These are phyloP conservation scores for Alternaria panax DNA, from an alignment of 2,329 filamentous ascomycete species.

Conservation along the genomic window DNA sequence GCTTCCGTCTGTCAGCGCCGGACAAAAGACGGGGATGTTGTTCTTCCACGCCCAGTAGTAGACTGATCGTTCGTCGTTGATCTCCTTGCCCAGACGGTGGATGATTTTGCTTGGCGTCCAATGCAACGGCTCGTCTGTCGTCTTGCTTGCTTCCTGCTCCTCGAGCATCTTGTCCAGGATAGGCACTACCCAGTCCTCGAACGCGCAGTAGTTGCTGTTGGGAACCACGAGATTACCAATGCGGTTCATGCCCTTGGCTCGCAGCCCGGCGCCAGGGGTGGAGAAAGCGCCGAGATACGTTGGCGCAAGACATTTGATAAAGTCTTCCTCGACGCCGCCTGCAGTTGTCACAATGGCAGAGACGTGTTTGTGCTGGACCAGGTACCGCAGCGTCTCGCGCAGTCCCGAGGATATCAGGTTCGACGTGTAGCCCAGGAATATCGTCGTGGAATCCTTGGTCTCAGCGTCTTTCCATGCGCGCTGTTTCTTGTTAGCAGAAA, in stretches of 20 bases:
- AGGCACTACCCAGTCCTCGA: constrained; percentile 97
- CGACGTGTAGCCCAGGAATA: constrained; percentile 96
- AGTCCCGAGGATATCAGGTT: constrained; percentile 97
- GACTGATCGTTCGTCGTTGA: constrained; percentile 88
- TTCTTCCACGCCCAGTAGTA: constrained; percentile 99
- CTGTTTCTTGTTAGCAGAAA: constrained; percentile 55
- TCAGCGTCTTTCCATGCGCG: constrained; percentile 82
- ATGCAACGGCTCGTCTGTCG: constrained; percentile 71
- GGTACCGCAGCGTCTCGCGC: constrained; percentile 87
- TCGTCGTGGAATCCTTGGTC: constrained; percentile 80
- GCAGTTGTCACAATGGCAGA: constrained; percentile 94
- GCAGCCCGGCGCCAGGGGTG: constrained; percentile 76
- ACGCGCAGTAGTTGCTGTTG: constrained; percentile 96
- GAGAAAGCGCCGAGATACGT: constrained; percentile 92
- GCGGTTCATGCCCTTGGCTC: constrained; percentile 86
- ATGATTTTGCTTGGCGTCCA: constrained; percentile 98
- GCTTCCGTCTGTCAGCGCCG: constrained; percentile 92
- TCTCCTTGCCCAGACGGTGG: constrained; percentile 86
- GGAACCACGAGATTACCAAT: constrained; percentile 96
- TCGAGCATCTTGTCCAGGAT: constrained; percentile 93
- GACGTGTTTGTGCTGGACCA: constrained; percentile 91
- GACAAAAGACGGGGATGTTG: constrained; percentile 95
- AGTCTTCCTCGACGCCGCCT: constrained; percentile 93
- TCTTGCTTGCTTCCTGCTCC: constrained; percentile 85
- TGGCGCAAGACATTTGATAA: constrained; percentile 96